Conservation (phyloP, 106 monocot species). For the Acanthochlamys bracteata region DNA sequence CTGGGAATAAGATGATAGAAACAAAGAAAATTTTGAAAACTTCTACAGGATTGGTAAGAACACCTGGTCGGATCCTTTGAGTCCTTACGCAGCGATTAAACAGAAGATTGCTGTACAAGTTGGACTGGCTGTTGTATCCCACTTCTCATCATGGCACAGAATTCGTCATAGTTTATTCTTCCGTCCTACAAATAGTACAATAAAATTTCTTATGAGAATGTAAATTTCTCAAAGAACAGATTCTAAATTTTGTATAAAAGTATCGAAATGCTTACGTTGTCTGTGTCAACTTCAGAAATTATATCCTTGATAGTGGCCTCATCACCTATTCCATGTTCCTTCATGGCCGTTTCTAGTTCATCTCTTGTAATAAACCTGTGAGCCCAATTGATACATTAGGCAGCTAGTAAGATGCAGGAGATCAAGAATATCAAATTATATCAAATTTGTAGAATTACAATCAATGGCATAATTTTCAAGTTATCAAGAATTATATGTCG, state of each 20-base stretch:
- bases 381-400: no score
- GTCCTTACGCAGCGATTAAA: no score
- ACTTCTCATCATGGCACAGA: conserved; percentile 46
- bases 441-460: no score
- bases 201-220: background rate
- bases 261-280: conserved; percentile 56
- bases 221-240: background rate
- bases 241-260: no score
- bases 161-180: conserved; percentile 47
- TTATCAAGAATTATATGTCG: no score
- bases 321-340: conserved; percentile 46
- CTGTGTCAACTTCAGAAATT: conserved; percentile 48
- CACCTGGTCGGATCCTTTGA: background rate
- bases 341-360: conserved; percentile 35
- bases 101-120: no score
- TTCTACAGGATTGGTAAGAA: background rate
- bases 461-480: no score
- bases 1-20: no score
- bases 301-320: conserved; percentile 40
- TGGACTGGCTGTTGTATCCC: no score
- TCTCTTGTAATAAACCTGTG: conserved; percentile 44
- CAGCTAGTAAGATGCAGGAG: no score
- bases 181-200: conserved; percentile 22
- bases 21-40: background rate
- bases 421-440: no score